These are phyloP conservation scores for Chlorella sp. DNA, from an alignment of 139 green algal genomes.

Conservation along the genomic window DNA sequence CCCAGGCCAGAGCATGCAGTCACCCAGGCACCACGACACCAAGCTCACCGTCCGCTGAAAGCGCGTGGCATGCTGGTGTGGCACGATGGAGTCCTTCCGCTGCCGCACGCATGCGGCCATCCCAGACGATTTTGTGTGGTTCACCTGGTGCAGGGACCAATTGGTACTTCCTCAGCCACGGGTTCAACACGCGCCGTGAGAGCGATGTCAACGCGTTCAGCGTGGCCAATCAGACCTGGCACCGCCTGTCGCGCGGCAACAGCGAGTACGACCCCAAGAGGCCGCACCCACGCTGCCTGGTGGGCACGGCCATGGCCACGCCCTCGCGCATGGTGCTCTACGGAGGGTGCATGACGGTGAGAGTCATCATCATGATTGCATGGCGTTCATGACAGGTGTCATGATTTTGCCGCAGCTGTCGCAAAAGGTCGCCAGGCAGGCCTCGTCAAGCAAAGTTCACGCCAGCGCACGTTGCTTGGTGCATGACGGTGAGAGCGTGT, in stretches of 20 bases:
- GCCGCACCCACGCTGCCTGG: conserved; percentile 2
- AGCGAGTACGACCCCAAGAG: not conserved
- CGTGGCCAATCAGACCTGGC: not conserved
- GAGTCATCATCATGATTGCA: too few relatives aligned
- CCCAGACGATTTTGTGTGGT: too few relatives aligned
- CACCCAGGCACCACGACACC: not conserved
- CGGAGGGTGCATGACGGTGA: conserved; percentile 1
- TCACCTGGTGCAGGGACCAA: not conserved
- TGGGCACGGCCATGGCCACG: not conserved
- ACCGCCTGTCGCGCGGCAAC: not conserved
- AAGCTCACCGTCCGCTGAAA: not conserved
- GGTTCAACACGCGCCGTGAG: not conserved
- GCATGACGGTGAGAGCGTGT: too few relatives aligned
- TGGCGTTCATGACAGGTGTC: too few relatives aligned
- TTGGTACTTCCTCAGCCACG: not conserved
- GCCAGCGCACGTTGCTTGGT: too few relatives aligned
- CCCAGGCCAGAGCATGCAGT: too few relatives aligned
- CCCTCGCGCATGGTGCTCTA: not conserved
- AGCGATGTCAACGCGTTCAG: not conserved
- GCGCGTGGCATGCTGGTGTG: not conserved
- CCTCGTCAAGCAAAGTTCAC: too few relatives aligned
- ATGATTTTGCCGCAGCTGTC: too few relatives aligned
- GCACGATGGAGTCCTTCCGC: too few relatives aligned
- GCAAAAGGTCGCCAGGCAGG: too few relatives aligned
- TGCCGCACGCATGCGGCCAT: too few relatives aligned